These are phyloP conservation scores for Rhizophora apiculata DNA, from an alignment of 345 rosid genomes.

Conservation along the genomic window DNA sequence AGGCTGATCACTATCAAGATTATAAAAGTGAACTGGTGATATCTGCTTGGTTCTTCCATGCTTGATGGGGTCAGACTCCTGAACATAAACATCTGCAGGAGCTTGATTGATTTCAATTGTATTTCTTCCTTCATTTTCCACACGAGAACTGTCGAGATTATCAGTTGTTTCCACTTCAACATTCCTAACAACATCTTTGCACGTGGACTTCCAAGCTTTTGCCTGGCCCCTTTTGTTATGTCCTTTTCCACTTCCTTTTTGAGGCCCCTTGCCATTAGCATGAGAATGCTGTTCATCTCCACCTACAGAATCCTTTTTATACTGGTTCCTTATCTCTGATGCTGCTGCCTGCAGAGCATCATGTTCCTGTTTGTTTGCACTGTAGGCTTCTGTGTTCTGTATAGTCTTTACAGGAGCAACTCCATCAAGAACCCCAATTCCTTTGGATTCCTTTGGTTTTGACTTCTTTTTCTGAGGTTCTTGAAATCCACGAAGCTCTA, in stretches of 20 bases:
- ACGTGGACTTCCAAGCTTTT: constrained; percentile 22
- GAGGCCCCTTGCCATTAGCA: constrained; percentile 27
- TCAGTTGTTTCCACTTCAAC: constrained; percentile 22
- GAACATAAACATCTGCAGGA: constrained; percentile 18
- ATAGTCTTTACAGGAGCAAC: constrained; percentile 57
- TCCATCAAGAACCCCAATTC: constrained; percentile 96
- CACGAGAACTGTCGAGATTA: constrained; percentile 33
- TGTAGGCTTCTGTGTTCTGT: constrained; percentile 64
- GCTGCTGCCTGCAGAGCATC: constrained; percentile 78
- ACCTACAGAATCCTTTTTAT: constrained; percentile 32
- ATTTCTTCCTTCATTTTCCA: constrained; percentile 35
- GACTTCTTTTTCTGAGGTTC: constrained; percentile 71
- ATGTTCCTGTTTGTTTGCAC: constrained; percentile 68
- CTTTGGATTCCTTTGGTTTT: constrained; percentile 58
- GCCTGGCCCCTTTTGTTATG: constrained; percentile 36
- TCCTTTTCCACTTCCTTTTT: constrained; percentile 45
- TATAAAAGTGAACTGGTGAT: constrained; percentile 75
- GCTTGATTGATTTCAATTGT: constrained; percentile 30
- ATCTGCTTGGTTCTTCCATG: constrained; percentile 37
- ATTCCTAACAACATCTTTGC: constrained; percentile 28
- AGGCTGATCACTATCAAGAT: constrained; percentile 75
- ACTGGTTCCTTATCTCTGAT: constrained; percentile 53
- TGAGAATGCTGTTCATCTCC: constrained; percentile 40
- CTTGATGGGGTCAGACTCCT: constrained; percentile 15
- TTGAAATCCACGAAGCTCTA: constrained; percentile 61